phyloP scores from a whole-genome alignment of 495 filamentous ascomycete species.

The Aeminium ludgeri region DNA sequence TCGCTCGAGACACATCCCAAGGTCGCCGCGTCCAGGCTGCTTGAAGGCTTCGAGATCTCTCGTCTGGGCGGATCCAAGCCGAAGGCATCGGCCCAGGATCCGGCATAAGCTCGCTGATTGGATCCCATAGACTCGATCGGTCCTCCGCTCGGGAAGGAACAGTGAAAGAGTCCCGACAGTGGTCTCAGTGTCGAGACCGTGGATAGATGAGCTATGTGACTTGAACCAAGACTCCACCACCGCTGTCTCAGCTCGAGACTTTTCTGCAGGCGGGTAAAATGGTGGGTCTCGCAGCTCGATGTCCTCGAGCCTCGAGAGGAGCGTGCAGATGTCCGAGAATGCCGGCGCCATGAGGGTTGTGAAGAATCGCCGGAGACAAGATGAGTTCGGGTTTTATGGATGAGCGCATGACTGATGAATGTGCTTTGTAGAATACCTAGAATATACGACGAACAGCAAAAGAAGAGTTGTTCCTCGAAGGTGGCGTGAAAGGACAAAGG shows the following conservation, averaged over 20 bases:
- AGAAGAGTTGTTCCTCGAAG: too few species aligned
- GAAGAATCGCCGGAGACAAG: too few species aligned
- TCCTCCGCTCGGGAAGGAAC: constrained; percentile 55
- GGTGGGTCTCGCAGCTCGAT: constrained; percentile 12
- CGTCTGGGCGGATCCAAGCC: constrained; percentile 41
- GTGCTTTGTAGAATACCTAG: too few species aligned
- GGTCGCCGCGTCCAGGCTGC: constrained; percentile 40
- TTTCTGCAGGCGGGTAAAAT: background rate
- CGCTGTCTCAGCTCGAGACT: background rate
- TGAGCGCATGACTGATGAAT: too few species aligned
- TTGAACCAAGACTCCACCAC: constrained; percentile 37
- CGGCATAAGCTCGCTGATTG: constrained; percentile 41
- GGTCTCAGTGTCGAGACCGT: constrained; percentile 32
- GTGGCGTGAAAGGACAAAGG: too few species aligned
- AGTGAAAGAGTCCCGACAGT: constrained; percentile 48
- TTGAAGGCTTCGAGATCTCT: constrained; percentile 45
- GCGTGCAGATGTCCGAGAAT: constrained; percentile 4
- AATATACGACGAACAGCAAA: too few species aligned
- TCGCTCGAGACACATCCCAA: constrained; percentile 51
- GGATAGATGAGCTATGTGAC: constrained; percentile 34
- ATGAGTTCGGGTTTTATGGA: too few species aligned
- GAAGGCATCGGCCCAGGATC: constrained; percentile 45
- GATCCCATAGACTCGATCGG: constrained; percentile 58
- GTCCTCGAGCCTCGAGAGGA: constrained; percentile 8
- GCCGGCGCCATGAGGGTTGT: constrained; percentile 14